A percentile compares a stretch with the other conserved stretches of the same genome.
These are phyloP conservation scores for Berberis thunbergii DNA, from an alignment of 164 flowering plant species.

Conservation along the genomic window DNA sequence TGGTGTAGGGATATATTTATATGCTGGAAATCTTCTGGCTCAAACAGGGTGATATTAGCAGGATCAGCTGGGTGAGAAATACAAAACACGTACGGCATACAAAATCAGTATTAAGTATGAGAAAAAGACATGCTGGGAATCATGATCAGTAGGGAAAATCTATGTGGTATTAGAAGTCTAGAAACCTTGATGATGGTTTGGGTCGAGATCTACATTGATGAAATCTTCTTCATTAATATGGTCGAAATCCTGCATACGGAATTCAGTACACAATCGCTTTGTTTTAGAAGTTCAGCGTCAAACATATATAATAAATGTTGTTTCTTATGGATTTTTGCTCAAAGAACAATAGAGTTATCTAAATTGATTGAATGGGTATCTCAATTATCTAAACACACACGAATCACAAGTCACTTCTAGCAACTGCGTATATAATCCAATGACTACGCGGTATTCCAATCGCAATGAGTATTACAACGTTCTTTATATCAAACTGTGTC, in stretches of 20 bases:
- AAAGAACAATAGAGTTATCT: too few species aligned
- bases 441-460: too few species aligned
- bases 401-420: too few species aligned
- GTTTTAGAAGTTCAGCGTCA: neutral
- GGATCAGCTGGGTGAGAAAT: slow-evolving; percentile 47
- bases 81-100: neutral
- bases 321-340: neutral
- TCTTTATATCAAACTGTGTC: too few species aligned
- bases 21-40: slow-evolving; percentile 36
- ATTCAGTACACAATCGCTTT: neutral
- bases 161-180: neutral
- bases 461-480: too few species aligned
- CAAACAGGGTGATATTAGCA: slow-evolving; percentile 63
- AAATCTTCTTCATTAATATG: slow-evolving; percentile 41
- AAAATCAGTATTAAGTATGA: neutral
- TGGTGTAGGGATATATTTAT: slow-evolving; percentile 16
- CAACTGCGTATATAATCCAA: too few species aligned
- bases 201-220: slow-evolving; percentile 21
- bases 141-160: too few species aligned
- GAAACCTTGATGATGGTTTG: slow-evolving; percentile 60
- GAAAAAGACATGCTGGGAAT: too few species aligned
- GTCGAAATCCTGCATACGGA: slow-evolving; percentile 54
- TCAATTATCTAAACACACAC: too few species aligned
- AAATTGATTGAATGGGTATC: too few species aligned
- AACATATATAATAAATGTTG: neutral